Evolutionary conservation across 2,329 filamentous ascomycete species (phyloP).

Genomic region (Pseudogymnoascus sp.): DNA sequence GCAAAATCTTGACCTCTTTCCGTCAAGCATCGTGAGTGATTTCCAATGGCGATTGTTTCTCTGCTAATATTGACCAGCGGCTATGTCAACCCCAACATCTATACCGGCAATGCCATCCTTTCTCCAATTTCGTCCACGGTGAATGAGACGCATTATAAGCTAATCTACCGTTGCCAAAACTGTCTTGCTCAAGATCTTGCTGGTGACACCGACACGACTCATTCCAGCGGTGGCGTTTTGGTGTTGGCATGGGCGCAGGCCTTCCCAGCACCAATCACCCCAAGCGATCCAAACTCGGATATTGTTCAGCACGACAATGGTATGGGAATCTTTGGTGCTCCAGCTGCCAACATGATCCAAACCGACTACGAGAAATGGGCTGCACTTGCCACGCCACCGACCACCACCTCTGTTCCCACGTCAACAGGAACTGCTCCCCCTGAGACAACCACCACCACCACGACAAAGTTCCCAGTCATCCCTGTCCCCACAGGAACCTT

Average conservation of each 20-base stretch:
- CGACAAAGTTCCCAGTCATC: background rate
- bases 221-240: conserved; percentile 27
- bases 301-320: conserved; percentile 48
- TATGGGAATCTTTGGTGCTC: conserved; percentile 44
- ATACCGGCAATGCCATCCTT: conserved; percentile 39
- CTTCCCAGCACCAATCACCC: conserved; percentile 30
- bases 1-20: conserved; percentile 47
- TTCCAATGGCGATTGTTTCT: too few species aligned
- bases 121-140: conserved; percentile 1
- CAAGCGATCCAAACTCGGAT: conserved; percentile 35
- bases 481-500: background rate
- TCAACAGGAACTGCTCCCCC: background rate
- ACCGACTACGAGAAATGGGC: conserved; percentile 29
- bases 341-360: conserved; percentile 37
- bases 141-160: background rate
- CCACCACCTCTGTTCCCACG: conserved; percentile 15
- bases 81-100: conserved; percentile 50
- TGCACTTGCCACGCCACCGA: conserved; percentile 20
- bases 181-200: conserved; percentile 45
- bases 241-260: conserved; percentile 51
- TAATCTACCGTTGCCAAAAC: conserved; percentile 4
- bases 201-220: conserved; percentile 37
- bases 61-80: conserved; percentile 31
- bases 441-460: conserved; percentile 18
- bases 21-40: conserved; percentile 39